phyloP scores from a whole-genome alignment of 345 rosid genomes.

The Odontarrhena argentea region DNA sequence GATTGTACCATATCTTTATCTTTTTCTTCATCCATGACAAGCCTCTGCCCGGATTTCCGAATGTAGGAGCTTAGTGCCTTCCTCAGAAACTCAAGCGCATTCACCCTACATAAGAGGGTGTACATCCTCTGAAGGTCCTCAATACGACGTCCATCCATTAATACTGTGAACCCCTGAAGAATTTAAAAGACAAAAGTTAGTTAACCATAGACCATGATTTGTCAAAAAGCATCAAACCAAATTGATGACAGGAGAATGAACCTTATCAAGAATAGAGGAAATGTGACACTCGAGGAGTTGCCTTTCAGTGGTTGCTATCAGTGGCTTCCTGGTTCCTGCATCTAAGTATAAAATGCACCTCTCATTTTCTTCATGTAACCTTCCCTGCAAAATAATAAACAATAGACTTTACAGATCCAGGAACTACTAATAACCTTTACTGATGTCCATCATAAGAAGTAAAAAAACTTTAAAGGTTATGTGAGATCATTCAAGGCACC shows the following conservation, averaged over 20 bases:
- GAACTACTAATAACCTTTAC: conserved; percentile 6
- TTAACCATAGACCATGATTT: conserved; percentile 31
- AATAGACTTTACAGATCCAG: background rate
- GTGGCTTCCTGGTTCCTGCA: conserved; percentile 72
- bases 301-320: conserved; percentile 73
- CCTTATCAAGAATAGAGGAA: conserved; percentile 82
- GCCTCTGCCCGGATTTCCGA: conserved; percentile 70
- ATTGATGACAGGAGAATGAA: conserved; percentile 36
- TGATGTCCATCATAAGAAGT: background rate
- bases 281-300: conserved; percentile 85
- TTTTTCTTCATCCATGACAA: conserved; percentile 91
- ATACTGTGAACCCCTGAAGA: conserved; percentile 71
- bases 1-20: conserved; percentile 91
- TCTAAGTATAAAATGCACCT: conserved; percentile 83
- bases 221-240: background rate
- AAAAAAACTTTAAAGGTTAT: background rate
- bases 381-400: conserved; percentile 48
- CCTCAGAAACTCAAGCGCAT: conserved; percentile 73
- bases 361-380: conserved; percentile 90
- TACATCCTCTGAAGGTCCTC: conserved; percentile 83
- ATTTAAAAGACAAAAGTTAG: conserved; percentile 28
- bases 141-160: conserved; percentile 84
- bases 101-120: conserved; percentile 67
- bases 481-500: conserved; percentile 45
- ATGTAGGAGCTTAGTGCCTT: conserved; percentile 71